Base-by-base conservation (phyloP, 768 basidiomycete genomes). In the Kwoniella shandongensis region DNA sequence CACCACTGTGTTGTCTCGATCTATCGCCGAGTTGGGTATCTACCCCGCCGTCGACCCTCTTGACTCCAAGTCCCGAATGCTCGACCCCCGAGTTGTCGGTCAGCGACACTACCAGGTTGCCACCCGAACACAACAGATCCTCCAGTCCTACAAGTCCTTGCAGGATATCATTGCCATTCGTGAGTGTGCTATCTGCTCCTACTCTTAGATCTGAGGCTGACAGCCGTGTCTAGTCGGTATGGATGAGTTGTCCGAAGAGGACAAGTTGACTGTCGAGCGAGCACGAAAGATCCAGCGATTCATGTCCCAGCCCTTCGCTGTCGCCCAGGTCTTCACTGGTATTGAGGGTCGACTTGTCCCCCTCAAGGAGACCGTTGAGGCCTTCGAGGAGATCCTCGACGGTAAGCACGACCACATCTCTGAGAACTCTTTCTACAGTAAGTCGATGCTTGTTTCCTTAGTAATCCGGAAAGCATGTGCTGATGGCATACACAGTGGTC, bases 231-330 rank as follows among this genome's bases (percentile, higher is more conserved):
- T 52, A 61, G 61, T 99, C 73, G 96, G 96, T 84, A 99, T 99
- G 96, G 96, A 99, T 77, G 96, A 99, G 80, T 86, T 99, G 83
- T 98, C 94, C 17, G 96, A 99, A 78, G 96, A 98, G 82, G 96
- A 99, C 82, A 99, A 99, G 81, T 81, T 98, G 67, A 97, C 93
- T 65, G 91, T 91, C 81, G 89, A 93, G 81, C 91, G 92, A 64
- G 93, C 91, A 63, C 90, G 92, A 79, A 96, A 96, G 83, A 92
- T 97, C 75, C 91, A 17, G 20, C 88, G 91, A 82, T 97, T 98
- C 89, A 98, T 99, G 96, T 97, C 92, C 68, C 93, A 99, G 81
- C 96, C 96, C 63, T 99, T 99, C 91, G 89, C 90, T 78, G 94
- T 97, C 78, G 96, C 93, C 56, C 91, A 97, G 82, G 92, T 96